Evolutionary conservation across 2,329 filamentous ascomycete species (phyloP).

Genomic region (Chaetoscypha palmicola): DNA sequence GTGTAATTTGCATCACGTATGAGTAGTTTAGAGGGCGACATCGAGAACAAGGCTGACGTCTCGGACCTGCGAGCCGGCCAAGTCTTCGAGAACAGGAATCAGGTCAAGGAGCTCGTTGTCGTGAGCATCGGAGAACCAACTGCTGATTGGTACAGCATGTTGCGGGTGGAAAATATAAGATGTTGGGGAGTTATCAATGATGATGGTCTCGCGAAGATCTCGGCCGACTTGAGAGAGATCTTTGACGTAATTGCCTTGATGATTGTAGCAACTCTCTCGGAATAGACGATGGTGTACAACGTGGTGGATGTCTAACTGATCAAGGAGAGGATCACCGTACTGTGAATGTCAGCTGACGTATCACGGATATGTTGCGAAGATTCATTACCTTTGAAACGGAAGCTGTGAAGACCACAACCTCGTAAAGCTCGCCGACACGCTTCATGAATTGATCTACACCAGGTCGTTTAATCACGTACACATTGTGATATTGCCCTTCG

Average conservation of each 20-base stretch:
- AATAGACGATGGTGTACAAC: constrained; percentile 95
- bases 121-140: constrained; percentile 99
- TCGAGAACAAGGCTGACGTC: constrained; percentile 98
- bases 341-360: constrained; percentile 31
- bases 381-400: constrained; percentile 84
- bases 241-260: constrained; percentile 99
- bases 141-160: constrained; percentile 97
- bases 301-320: constrained; percentile 94
- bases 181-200: constrained; percentile 98
- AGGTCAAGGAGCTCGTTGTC: constrained; percentile 97
- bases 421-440: constrained; percentile 91
- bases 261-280: constrained; percentile 98
- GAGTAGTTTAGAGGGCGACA: constrained; percentile 59
- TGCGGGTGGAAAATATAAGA: constrained; percentile 99
- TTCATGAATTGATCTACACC: constrained; percentile 99
- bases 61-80: constrained; percentile 79
- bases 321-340: constrained; percentile 93
- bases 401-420: constrained; percentile 97
- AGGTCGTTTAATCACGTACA: constrained; percentile 98
- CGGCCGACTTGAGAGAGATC: constrained; percentile 95
- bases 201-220: constrained; percentile 94
- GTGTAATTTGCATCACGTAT: constrained; percentile 27
- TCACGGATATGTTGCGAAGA: constrained; percentile 1
- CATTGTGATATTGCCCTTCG: constrained; percentile 97
- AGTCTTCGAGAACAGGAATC: constrained; percentile 95